phyloP scores from a whole-genome alignment of 805 yeast genomes.

The Metschnikowia cubensis region DNA sequence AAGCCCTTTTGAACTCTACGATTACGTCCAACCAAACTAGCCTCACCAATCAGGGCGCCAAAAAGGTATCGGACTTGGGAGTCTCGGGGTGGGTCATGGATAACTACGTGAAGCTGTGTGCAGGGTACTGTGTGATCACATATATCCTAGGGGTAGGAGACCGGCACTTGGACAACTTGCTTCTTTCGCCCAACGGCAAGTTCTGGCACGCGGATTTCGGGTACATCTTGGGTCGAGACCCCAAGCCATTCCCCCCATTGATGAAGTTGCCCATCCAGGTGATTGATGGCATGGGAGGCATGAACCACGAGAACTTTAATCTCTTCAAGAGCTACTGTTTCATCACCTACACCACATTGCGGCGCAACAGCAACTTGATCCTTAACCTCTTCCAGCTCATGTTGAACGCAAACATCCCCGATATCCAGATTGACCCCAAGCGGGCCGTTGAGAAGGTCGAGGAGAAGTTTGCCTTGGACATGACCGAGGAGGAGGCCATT shows the following conservation, averaged over 20 bases:
- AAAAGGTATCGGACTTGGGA: slow-evolving; percentile 34
- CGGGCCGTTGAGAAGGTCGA: slow-evolving; percentile 87
- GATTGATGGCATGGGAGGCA: slow-evolving; percentile 97
- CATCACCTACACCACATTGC: slow-evolving; percentile 83
- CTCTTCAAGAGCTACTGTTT: slow-evolving; percentile 90
- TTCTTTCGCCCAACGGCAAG: slow-evolving; percentile 73
- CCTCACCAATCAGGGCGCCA: not conserved
- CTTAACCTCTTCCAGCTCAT: slow-evolving; percentile 87
- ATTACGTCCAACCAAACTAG: slow-evolving; percentile 1
- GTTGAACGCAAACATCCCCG: slow-evolving; percentile 92
- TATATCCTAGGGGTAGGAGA: slow-evolving; percentile 96
- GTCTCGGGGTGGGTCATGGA: slow-evolving; percentile 76
- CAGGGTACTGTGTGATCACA: slow-evolving; percentile 96
- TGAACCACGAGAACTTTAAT: slow-evolving; percentile 76
- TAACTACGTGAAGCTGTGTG: slow-evolving; percentile 89
- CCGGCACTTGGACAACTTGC: slow-evolving; percentile 86
- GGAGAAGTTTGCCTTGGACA: slow-evolving; percentile 88
- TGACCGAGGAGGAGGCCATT: slow-evolving; percentile 95
- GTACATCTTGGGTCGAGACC: slow-evolving; percentile 92
- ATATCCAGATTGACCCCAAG: slow-evolving; percentile 75
- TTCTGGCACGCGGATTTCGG: slow-evolving; percentile 99
- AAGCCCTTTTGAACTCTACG: slow-evolving; percentile 2
- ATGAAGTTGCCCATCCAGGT: slow-evolving; percentile 97
- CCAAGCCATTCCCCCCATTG: slow-evolving; percentile 97
- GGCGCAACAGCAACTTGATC: slow-evolving; percentile 87